Evolutionary conservation across 257 asterid genomes (phyloP).

Genomic region (Eucommia ulmoides): DNA sequence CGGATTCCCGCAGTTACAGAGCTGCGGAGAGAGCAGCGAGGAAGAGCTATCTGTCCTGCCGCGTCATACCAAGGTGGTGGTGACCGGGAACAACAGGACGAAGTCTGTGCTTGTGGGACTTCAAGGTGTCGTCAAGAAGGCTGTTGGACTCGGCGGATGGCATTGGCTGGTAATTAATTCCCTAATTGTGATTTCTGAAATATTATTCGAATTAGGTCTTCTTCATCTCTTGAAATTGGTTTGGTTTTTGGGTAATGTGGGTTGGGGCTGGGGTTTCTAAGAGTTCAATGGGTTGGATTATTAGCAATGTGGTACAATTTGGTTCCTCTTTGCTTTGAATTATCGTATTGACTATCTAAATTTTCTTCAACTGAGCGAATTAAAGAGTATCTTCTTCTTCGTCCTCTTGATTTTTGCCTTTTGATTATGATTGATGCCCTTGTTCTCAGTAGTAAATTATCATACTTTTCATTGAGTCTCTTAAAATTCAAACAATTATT

Average conservation of each 20-base stretch:
- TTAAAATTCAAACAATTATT: too few relatives aligned
- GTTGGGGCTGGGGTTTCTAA: background rate
- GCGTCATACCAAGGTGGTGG: constrained; percentile 88
- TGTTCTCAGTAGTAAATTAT: too few relatives aligned
- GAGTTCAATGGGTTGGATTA: background rate
- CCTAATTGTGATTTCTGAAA: background rate
- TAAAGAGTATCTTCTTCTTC: too few relatives aligned
- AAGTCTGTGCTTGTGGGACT: constrained; percentile 89
- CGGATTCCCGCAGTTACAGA: constrained; percentile 49
- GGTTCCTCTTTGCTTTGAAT: background rate
- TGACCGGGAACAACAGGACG: constrained; percentile 86
- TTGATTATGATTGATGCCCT: too few relatives aligned
- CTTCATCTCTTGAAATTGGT: background rate
- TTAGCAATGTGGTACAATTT: background rate
- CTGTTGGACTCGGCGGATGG: constrained; percentile 96
- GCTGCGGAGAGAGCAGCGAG: constrained; percentile 80
- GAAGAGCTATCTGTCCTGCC: constrained; percentile 85
- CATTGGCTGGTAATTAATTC: constrained; percentile 72
- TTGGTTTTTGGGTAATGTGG: background rate
- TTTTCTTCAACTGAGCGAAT: too few relatives aligned
- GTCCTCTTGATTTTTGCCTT: too few relatives aligned
- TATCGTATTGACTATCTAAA: background rate
- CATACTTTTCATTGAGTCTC: too few relatives aligned
- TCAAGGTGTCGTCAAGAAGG: constrained; percentile 85
- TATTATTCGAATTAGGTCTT: background rate